Conservation (phyloP, 2,329 filamentous ascomycete species). For the Xylaria polymorpha region DNA sequence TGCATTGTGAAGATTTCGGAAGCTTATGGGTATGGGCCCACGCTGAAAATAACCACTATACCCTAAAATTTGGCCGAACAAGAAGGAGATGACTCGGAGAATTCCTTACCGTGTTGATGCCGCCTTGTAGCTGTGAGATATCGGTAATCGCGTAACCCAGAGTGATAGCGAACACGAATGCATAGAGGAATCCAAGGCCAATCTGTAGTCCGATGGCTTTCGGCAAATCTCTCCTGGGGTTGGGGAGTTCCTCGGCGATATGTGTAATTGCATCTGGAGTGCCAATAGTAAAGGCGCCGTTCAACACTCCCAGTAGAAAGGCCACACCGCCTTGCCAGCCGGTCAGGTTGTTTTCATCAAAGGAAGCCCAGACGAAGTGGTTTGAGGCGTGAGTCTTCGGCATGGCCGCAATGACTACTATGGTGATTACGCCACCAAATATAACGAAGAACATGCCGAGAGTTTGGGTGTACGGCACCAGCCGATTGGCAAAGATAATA, state of each 20-base stretch:
- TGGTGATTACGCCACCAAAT: conserved; percentile 62
- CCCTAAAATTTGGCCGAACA: background rate
- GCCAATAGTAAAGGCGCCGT: conserved; percentile 74
- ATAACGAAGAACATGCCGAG: conserved; percentile 67
- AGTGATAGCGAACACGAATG: conserved; percentile 63
- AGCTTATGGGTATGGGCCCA: too few species aligned
- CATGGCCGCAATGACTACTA: conserved; percentile 65
- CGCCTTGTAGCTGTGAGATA: conserved; percentile 62
- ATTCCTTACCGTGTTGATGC: conserved; percentile 55
- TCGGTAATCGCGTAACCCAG: conserved; percentile 67
- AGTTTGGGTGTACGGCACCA: conserved; percentile 64
- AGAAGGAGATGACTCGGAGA: background rate
- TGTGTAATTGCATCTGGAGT: conserved; percentile 73
- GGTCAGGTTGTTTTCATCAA: conserved; percentile 60
- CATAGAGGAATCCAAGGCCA: conserved; percentile 58
- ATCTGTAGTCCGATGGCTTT: conserved; percentile 63
- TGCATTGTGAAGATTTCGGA: background rate
- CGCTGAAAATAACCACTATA: background rate
- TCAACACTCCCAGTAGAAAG: conserved; percentile 73
- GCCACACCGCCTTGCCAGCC: conserved; percentile 70
- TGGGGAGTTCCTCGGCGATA: conserved; percentile 69
- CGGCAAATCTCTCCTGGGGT: conserved; percentile 60
- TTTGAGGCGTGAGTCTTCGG: conserved; percentile 62
- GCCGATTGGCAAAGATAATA: conserved; percentile 67
- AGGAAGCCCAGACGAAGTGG: conserved; percentile 64